phyloP scores from a whole-genome alignment of 768 basidiomycete genomes.

The Astraeus odoratus region DNA sequence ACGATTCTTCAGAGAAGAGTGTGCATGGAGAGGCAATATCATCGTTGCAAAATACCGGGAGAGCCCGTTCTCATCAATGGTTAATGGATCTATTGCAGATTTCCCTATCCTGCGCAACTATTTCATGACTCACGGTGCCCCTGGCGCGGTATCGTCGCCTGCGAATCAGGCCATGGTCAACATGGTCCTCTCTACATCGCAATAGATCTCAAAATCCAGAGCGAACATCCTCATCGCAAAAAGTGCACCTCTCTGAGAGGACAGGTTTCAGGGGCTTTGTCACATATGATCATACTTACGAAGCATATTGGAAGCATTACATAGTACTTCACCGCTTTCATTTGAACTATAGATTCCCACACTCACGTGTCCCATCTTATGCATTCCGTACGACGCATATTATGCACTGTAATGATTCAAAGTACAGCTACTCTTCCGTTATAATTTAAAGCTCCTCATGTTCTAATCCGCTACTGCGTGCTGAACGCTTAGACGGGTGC shows the following conservation, averaged over 20 bases:
- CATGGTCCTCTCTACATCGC: background rate
- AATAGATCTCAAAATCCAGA: background rate
- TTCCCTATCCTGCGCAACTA: constrained; percentile 80
- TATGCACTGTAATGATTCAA: background rate
- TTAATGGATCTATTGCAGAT: constrained; percentile 75
- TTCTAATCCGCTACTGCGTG: constrained; percentile 5
- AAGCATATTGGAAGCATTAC: too few relatives aligned
- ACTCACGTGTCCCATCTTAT: background rate
- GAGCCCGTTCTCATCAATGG: constrained; percentile 43
- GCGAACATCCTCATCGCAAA: background rate
- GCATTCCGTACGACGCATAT: background rate
- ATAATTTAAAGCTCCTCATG: constrained; percentile 28
- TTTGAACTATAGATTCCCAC: background rate
- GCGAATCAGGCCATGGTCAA: background rate
- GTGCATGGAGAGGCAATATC: constrained; percentile 77
- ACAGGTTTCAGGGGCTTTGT: background rate
- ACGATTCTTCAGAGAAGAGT: constrained; percentile 47
- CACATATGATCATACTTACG: background rate
- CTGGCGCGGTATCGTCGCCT: constrained; percentile 27
- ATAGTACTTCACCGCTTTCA: background rate
- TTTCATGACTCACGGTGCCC: constrained; percentile 58
- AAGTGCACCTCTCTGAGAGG: background rate
- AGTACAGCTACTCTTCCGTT: background rate
- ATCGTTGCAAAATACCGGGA: constrained; percentile 65
- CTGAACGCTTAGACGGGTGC: constrained; percentile 18